phyloP scores from a whole-genome alignment of 495 filamentous ascomycete genomes.

The Lasiosphaeria ovina region DNA sequence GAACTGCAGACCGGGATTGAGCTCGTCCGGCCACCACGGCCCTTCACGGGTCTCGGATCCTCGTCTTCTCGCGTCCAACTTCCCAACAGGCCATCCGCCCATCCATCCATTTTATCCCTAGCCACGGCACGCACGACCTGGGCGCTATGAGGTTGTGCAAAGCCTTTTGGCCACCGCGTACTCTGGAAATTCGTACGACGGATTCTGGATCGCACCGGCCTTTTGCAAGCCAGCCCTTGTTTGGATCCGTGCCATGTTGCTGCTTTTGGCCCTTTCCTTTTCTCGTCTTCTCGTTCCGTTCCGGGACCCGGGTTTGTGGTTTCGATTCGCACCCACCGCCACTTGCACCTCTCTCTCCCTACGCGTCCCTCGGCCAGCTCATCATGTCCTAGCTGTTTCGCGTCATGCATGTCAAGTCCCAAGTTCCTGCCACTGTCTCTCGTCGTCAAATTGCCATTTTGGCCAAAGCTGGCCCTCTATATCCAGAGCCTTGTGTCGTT shows the following conservation, averaged over 20 bases:
- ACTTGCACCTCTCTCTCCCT: not conserved
- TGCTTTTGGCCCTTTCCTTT: not conserved
- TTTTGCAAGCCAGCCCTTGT: not conserved
- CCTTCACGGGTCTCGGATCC: not conserved
- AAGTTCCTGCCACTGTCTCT: not conserved
- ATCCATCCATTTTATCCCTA: not conserved
- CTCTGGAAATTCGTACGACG: not conserved
- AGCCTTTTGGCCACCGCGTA: not conserved
- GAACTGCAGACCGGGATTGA: slow-evolving; percentile 8
- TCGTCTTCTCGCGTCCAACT: slow-evolving; percentile 11
- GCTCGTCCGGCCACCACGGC: slow-evolving; percentile 5
- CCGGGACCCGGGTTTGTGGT: not conserved
- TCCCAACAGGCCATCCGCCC: not conserved
- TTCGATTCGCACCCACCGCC: not conserved
- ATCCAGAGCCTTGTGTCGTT: too few relatives aligned
- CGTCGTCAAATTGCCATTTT: not conserved
- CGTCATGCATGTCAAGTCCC: not conserved
- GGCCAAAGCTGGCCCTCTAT: too few relatives aligned
- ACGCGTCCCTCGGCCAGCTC: not conserved
- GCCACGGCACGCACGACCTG: not conserved
- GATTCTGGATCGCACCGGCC: not conserved
- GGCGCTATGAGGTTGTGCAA: slow-evolving; percentile 1
- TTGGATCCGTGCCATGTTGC: not conserved
- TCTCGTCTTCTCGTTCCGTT: not conserved
- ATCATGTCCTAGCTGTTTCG: not conserved